A percentile compares a stretch with the other conserved stretches of the same genome.
Conservation (phyloP, 306 rosid species). For the Mucuna pruriens region DNA sequence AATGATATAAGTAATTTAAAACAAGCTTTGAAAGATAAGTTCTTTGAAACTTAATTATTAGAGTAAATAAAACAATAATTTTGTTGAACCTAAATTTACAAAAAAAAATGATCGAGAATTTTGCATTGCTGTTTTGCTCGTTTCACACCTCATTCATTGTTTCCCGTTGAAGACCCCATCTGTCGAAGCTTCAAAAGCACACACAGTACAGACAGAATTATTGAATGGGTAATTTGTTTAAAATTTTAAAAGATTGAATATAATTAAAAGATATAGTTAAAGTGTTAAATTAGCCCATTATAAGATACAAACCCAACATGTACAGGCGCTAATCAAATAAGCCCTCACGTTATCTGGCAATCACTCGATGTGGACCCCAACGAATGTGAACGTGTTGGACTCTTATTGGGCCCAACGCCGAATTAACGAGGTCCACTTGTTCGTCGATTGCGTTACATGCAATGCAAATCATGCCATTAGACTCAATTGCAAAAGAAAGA, state of each 20-base stretch:
- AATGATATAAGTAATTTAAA: not conserved
- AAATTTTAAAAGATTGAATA: not conserved
- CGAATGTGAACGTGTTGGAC: conserved; percentile 24
- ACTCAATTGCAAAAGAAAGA: not conserved
- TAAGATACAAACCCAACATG: not conserved
- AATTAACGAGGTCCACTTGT: not conserved
- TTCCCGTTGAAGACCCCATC: not conserved
- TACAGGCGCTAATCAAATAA: not conserved
- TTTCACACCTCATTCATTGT: not conserved
- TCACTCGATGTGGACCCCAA: conserved; percentile 21
- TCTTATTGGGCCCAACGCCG: not conserved
- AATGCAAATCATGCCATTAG: not conserved
- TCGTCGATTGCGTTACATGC: not conserved
- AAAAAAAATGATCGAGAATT: not conserved
- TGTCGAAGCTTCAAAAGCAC: not conserved
- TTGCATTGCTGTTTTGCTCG: not conserved
- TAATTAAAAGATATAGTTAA: not conserved
- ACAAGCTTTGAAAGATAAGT: not conserved
- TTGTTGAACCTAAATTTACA: not conserved
- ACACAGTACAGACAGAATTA: not conserved
- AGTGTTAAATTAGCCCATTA: not conserved
- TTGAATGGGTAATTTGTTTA: not conserved
- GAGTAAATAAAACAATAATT: not conserved
- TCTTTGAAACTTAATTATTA: not conserved
- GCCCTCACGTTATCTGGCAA: not conserved